Evolutionary conservation across 768 basidiomycete genomes (phyloP).

Genomic region (Sporobolomyces phaffii): DNA sequence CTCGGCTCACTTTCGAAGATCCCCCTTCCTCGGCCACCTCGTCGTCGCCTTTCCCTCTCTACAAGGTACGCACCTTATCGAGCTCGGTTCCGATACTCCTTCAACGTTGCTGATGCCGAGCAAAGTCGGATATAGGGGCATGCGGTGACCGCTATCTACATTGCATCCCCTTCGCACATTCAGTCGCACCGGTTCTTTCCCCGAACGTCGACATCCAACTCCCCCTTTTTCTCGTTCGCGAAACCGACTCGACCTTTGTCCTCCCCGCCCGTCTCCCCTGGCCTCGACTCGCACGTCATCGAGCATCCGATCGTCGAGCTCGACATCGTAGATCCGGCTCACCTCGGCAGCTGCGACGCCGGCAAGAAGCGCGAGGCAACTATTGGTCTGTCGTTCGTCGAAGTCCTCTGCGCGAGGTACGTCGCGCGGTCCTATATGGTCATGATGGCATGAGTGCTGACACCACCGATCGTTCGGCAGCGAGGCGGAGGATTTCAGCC

Average conservation of each 20-base stretch:
- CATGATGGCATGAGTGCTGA: not conserved
- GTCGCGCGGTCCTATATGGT: not conserved
- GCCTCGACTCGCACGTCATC: not conserved
- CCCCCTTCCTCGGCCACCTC: not conserved
- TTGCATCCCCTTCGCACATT: not conserved
- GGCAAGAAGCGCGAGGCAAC: constrained; percentile 10
- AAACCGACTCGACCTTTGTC: not conserved
- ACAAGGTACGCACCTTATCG: constrained; percentile 12
- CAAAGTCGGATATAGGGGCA: too few relatives aligned
- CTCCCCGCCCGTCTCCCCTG: not conserved
- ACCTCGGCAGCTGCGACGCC: not conserved
- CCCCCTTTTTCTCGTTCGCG: not conserved
- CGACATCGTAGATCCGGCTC: not conserved
- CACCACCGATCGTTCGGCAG: not conserved
- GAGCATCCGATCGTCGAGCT: constrained; percentile 19
- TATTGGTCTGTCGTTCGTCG: constrained; percentile 14
- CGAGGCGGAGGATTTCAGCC: constrained; percentile 11
- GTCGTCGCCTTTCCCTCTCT: not conserved
- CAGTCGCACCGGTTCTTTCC: constrained; percentile 16
- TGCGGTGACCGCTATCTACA: constrained; percentile 5
- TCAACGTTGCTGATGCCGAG: too few relatives aligned
- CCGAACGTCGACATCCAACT: not conserved
- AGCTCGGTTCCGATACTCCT: not conserved
- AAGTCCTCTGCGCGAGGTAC: constrained; percentile 14
- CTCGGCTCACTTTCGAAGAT: constrained; percentile 2